Conservation (phyloP, 108 stramenopile genomes). For the Epithemia pelagica region DNA sequence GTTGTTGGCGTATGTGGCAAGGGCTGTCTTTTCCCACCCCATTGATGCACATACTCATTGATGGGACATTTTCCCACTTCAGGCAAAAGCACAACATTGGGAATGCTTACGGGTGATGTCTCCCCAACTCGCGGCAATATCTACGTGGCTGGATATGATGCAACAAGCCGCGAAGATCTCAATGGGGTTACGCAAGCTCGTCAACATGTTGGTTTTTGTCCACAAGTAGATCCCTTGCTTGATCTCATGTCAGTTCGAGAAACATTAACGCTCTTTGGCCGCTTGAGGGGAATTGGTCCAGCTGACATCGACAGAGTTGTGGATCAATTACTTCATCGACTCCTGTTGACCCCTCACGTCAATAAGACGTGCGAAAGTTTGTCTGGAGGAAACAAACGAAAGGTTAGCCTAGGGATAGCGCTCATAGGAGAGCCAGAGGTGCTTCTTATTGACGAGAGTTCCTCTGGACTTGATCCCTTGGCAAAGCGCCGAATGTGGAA, state of each 20-base stretch:
- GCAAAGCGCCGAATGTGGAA: constrained; percentile 48
- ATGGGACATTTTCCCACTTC: background rate
- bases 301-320: constrained; percentile 22
- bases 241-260: constrained; percentile 81
- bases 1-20: too few relatives aligned
- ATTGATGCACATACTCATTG: too few relatives aligned
- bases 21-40: too few relatives aligned
- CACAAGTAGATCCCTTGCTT: constrained; percentile 82
- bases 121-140: constrained; percentile 76
- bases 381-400: constrained; percentile 75
- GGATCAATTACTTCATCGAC: constrained; percentile 34
- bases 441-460: constrained; percentile 53
- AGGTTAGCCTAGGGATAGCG: constrained; percentile 55
- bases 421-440: constrained; percentile 34
- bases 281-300: constrained; percentile 55
- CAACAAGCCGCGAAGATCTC: constrained; percentile 30
- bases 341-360: constrained; percentile 46
- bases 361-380: constrained; percentile 32
- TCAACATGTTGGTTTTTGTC: constrained; percentile 83
- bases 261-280: constrained; percentile 79
- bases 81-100: constrained; percentile 56
- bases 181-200: constrained; percentile 30
- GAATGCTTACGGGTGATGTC: constrained; percentile 81
- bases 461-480: constrained; percentile 57
- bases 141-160: constrained; percentile 43